These are phyloP conservation scores for California macrophylla DNA, from an alignment of 441 rosid species.

Conservation along the genomic window DNA sequence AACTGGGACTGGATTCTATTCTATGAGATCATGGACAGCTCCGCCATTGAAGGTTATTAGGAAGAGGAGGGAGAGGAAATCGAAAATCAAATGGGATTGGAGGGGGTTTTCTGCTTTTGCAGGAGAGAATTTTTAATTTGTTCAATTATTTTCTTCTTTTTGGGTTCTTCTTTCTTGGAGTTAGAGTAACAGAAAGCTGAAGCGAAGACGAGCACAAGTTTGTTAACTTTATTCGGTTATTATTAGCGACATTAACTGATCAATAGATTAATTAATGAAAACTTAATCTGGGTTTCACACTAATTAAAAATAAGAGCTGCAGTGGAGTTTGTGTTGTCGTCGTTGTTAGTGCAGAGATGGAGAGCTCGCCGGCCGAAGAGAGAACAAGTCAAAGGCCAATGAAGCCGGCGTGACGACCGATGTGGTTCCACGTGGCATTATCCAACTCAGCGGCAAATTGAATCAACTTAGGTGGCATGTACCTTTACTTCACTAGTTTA, in stretches of 20 bases:
- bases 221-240: background rate
- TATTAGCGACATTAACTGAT: background rate
- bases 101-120: background rate
- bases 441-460: background rate
- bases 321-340: background rate
- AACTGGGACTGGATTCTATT: no score
- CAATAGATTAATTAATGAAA: background rate
- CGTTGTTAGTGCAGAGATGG: no score
- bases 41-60: background rate
- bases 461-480: background rate
- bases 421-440: conserved; percentile 23
- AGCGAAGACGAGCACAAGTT: background rate
- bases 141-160: background rate
- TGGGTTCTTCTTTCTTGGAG: conserved; percentile 7
- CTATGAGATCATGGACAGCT: no score
- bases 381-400: conserved; percentile 18
- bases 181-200: conserved; percentile 12
- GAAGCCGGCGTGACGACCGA: conserved; percentile 23
- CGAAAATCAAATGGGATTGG: background rate
- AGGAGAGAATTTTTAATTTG: background rate
- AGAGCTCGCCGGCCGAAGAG: conserved; percentile 23
- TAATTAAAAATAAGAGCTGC: background rate
- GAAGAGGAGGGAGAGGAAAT: background rate
- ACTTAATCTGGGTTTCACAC: background rate
- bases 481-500: background rate